Evolutionary conservation across 805 yeast genomes (phyloP).

Genomic region (Saturnispora hagleri): DNA sequence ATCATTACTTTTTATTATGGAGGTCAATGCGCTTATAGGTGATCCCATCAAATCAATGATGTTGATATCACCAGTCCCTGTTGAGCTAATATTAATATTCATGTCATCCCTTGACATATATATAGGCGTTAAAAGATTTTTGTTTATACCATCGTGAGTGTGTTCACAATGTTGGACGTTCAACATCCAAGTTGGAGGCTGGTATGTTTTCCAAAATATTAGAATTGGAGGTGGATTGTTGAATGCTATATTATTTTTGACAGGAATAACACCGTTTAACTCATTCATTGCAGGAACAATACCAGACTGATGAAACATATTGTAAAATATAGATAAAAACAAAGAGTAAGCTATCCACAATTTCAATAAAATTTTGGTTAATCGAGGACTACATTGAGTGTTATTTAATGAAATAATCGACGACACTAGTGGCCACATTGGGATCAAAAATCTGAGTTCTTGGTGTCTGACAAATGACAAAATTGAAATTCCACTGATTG

Average conservation of each 20-base stretch:
- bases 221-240: constrained; percentile 27
- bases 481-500: constrained; percentile 49
- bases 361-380: constrained; percentile 22
- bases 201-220: constrained; percentile 90
- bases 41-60: constrained; percentile 42
- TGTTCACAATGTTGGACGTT: not conserved
- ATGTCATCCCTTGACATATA: not conserved
- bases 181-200: constrained; percentile 83
- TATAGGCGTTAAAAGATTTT: not conserved
- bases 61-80: not conserved
- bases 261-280: constrained; percentile 18
- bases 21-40: constrained; percentile 22
- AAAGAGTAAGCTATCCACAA: constrained; percentile 61
- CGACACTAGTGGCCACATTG: constrained; percentile 63
- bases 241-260: constrained; percentile 11
- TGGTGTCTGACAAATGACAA: constrained; percentile 83
- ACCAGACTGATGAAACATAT: constrained; percentile 86
- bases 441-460: constrained; percentile 80
- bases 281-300: constrained; percentile 55
- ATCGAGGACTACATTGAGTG: constrained; percentile 1
- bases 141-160: constrained; percentile 4
- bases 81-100: not conserved
- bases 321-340: constrained; percentile 55
- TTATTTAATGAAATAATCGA: constrained; percentile 33
- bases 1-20: constrained; percentile 1